Evolutionary conservation across 2,329 filamentous ascomycete genomes (phyloP).

Genomic region (Aspergillus pseudoterreus): DNA sequence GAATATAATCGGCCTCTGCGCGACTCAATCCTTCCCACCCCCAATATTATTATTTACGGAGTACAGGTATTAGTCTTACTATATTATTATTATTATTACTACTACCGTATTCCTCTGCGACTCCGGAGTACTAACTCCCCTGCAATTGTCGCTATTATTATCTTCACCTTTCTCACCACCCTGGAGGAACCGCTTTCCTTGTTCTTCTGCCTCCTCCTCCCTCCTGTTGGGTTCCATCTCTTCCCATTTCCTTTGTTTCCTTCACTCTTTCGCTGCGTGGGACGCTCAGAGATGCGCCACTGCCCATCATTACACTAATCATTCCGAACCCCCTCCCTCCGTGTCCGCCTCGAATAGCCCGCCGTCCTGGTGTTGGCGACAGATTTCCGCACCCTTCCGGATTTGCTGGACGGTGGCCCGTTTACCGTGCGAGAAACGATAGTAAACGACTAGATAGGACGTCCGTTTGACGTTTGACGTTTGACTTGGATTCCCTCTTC

Average conservation of each 20-base stretch:
- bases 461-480: background rate
- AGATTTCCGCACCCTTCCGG: background rate
- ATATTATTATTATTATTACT: too few species aligned
- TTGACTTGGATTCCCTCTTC: background rate
- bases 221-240: too few species aligned
- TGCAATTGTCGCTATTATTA: background rate
- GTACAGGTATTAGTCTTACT: too few species aligned
- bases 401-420: background rate
- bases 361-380: background rate
- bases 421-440: background rate
- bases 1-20: constrained; percentile 18
- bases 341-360: background rate
- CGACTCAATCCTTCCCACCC: constrained; percentile 9
- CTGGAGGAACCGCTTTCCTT: too few species aligned
- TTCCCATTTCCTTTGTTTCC: too few species aligned
- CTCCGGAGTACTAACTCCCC: too few species aligned
- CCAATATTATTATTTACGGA: too few species aligned
- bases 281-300: too few species aligned
- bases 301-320: background rate
- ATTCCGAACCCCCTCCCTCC: background rate
- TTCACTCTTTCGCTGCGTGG: too few species aligned
- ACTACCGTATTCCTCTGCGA: too few species aligned
- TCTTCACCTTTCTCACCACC: background rate
- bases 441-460: background rate
- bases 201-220: too few species aligned